Evolutionary conservation across 2,329 filamentous ascomycete species (phyloP).

Genomic region (Venturia oleaginea): DNA sequence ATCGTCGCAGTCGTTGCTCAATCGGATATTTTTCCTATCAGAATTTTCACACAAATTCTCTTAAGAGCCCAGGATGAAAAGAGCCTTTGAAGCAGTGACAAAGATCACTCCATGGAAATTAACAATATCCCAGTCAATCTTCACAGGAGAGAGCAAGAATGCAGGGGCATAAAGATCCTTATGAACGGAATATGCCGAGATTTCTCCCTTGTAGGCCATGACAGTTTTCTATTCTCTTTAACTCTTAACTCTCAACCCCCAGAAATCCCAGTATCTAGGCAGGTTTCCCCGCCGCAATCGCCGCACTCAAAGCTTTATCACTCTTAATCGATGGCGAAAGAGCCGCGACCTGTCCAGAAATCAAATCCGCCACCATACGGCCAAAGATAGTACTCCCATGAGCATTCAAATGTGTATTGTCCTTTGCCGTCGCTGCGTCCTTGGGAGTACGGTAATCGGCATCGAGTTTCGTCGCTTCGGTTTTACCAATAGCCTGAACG

Average conservation of each 20-base stretch:
- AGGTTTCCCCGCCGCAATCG: neutral
- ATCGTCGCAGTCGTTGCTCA: neutral
- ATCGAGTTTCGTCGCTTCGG: constrained; percentile 41
- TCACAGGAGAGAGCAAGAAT: too few species aligned
- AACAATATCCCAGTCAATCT: too few species aligned
- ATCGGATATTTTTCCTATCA: neutral
- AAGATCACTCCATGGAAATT: neutral
- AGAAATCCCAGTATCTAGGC: neutral
- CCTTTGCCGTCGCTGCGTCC: constrained; percentile 21
- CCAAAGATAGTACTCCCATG: constrained; percentile 48
- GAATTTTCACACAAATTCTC: neutral
- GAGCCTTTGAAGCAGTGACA: neutral
- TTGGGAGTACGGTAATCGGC: constrained; percentile 16
- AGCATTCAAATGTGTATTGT: constrained; percentile 49
- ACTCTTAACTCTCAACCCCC: neutral
- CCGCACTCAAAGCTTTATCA: constrained; percentile 9
- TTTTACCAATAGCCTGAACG: constrained; percentile 41
- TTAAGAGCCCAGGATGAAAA: neutral
- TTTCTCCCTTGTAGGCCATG: too few species aligned
- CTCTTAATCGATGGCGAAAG: constrained; percentile 16
- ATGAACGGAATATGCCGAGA: too few species aligned
- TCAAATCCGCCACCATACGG: constrained; percentile 46
- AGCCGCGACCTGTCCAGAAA: constrained; percentile 29
- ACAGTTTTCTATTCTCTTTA: too few species aligned
- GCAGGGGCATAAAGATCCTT: too few species aligned